Base-by-base conservation (phyloP, 202 grass and related monocot genomes). In the Elaeis oleifera region DNA sequence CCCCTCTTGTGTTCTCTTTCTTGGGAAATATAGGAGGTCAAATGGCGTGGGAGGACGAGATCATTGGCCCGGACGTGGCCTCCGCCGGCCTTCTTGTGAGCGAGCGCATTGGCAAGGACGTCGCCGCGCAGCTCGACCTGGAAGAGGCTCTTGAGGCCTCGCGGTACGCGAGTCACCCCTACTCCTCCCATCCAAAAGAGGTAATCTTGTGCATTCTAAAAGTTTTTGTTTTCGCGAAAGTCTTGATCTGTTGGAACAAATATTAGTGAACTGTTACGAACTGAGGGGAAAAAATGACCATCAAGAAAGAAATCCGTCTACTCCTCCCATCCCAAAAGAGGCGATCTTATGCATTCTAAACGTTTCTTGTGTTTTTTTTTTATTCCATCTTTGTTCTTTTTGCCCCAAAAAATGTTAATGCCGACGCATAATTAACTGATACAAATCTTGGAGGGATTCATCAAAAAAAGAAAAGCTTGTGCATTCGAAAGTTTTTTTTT, bases 61-160 rank as follows among this genome's bases (percentile, higher is more conserved):
- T 79, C 53, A 81, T 97, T 54, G 87, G 88, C 53, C 84, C 84
- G 56, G 92, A 92, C 64, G 84, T 97, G 6, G 84, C 84, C 68
- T 97, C 84, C 3, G 88, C 92, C 16, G 92, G 92, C 48, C 79
- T 91, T 50, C 82, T 91, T 66, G 71, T 97, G 44, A 89, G 88
- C 57, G 84, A 97, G 92, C 79, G 88, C 13, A 89, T 97, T 71
- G 77, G 76, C 50, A 81, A 69, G 53, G 88, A 97, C 55, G 84
- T 81, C 25, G 81, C 77, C 71, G 80, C 77, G 21, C 88, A 86
- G 52, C 81, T 86, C 51, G 92, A 97, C 70, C 78, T 97, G 74
- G 88, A 97, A 69, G 92, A 97, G 81, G 80, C 81, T 2, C 81
- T 97, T 16, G 92, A 97, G 80, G 84, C 92, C 39, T 97, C 88